These are phyloP conservation scores for Metarhizium guizhouense DNA, from an alignment of 2,329 filamentous ascomycete genomes.

Conservation along the genomic window DNA sequence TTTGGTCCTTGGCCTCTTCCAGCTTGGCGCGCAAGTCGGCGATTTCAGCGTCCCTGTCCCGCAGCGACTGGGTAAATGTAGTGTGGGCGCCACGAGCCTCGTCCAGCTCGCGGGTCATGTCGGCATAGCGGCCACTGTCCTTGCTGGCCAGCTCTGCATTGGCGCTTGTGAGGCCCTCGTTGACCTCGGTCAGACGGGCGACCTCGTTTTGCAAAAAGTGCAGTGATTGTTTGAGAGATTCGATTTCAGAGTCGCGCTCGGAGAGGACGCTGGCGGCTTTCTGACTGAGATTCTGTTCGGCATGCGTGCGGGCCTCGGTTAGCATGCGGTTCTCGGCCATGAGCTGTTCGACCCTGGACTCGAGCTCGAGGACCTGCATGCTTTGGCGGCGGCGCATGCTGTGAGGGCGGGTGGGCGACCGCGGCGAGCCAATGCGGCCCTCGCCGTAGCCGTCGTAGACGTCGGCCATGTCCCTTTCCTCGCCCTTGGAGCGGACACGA, in stretches of 20 bases:
- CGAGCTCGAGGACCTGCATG: conserved; percentile 92
- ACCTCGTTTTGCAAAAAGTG: conserved; percentile 78
- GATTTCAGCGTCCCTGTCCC: conserved; percentile 79
- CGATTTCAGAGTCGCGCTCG: conserved; percentile 82
- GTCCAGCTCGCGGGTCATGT: conserved; percentile 60
- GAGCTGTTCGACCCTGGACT: conserved; percentile 75
- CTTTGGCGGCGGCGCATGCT: conserved; percentile 96
- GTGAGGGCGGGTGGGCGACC: conserved; percentile 86
- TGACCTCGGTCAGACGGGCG: conserved; percentile 69
- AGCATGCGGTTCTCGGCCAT: conserved; percentile 76
- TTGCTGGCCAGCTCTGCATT: conserved; percentile 69
- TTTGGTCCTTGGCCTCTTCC: conserved; percentile 57
- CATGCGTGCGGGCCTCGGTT: conserved; percentile 58
- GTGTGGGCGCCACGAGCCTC: conserved; percentile 55
- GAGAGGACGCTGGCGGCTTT: conserved; percentile 61
- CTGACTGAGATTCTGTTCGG: conserved; percentile 58
- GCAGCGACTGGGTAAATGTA: conserved; percentile 55
- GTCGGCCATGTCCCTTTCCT: conserved; percentile 71
- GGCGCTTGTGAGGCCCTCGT: conserved; percentile 67
- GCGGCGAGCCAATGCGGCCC: conserved; percentile 74
- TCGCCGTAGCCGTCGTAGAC: conserved; percentile 93
- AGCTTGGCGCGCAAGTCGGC: conserved; percentile 69
- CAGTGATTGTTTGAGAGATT: conserved; percentile 68
- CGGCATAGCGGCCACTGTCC: conserved; percentile 62
- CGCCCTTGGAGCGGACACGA: conserved; percentile 55